Base-by-base conservation (phyloP, 305 asterid genomes). In the Fraxinus albicans region DNA sequence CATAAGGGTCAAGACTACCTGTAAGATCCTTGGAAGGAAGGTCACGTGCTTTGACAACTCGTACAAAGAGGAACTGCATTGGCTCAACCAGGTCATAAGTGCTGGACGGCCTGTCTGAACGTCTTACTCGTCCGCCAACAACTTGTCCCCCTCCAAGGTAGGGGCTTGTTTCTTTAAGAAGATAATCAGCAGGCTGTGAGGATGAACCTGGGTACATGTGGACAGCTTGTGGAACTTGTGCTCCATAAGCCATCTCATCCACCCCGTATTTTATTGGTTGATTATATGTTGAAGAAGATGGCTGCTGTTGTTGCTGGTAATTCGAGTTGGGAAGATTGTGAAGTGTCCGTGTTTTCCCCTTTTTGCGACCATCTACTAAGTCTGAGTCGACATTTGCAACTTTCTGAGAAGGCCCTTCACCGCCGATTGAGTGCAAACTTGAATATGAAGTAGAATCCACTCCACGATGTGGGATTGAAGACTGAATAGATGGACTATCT, bases 11-110 rank as follows among this genome's bases (percentile, higher is more conserved):
- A 44, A 91, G 95, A 82, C 98, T 88, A 58, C 98, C 98, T 0
- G 97, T 92, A 12, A 84, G 69, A 83, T 91, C 97, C 93, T 80
- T 94, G 27, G 92, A 73, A 79, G 98, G 97, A 76, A 96, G 97
- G 70, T 92, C 95, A 8, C 87, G 96, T 53, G 98, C 99, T 86
- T 87, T 92, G 63, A 93, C 98, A 35, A 96, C 97, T 79, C 97
- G 88, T 19, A 96, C 97, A 76, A 93, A 96, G 67, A 96, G 94
- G 87, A 93, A 96, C 7, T 93, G 96, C 99, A 94, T 96, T 10
- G 94, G 93, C 92, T 94, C 99, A 15, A 96, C 99, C 19, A 96
- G 98, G 82, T 95, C 99, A 81, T 94, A 94, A 58, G 93, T 84
- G 85, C 93, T 89, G 53, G 90, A 82, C 6, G 81, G 90, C 86